Conservation (phyloP, 2,329 filamentous ascomycete genomes). For the Exophiala mesophila region DNA sequence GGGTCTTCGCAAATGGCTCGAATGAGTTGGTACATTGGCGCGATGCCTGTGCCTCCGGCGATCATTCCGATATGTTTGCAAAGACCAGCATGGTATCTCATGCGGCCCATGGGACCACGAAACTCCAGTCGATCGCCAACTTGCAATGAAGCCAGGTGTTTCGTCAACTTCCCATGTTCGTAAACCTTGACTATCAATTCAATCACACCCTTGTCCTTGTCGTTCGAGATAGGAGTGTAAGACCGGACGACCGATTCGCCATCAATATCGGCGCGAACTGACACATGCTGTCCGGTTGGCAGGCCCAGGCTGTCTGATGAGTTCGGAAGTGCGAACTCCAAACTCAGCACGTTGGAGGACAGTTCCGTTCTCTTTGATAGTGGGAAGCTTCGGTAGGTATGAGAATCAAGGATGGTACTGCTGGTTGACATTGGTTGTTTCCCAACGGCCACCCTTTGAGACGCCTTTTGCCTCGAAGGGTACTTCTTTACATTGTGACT, state of each 20-base stretch:
- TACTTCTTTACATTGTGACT: too few species aligned
- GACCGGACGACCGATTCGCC: slow-evolving; percentile 47
- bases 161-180: slow-evolving; percentile 33
- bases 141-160: slow-evolving; percentile 30
- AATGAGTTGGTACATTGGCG: slow-evolving; percentile 59
- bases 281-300: slow-evolving; percentile 54
- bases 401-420: neutral
- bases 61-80: slow-evolving; percentile 36
- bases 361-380: slow-evolving; percentile 14
- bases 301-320: slow-evolving; percentile 46
- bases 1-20: slow-evolving; percentile 59
- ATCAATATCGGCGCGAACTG: slow-evolving; percentile 47
- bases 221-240: slow-evolving; percentile 47
- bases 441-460: too few species aligned
- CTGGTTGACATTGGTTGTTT: too few species aligned
- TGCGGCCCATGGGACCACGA: slow-evolving; percentile 36
- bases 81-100: slow-evolving; percentile 30
- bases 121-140: slow-evolving; percentile 34
- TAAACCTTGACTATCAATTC: slow-evolving; percentile 37
- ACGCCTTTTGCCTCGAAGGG: too few species aligned
- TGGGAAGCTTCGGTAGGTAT: slow-evolving; percentile 5
- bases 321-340: too few species aligned
- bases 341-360: slow-evolving; percentile 42
- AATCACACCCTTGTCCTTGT: slow-evolving; percentile 31
- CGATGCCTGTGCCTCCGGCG: slow-evolving; percentile 38